Percentiles rank a stretch among this genome's conserved stretches.
Conservation (phyloP, 345 rosid species). For the Luvunga scandens region DNA sequence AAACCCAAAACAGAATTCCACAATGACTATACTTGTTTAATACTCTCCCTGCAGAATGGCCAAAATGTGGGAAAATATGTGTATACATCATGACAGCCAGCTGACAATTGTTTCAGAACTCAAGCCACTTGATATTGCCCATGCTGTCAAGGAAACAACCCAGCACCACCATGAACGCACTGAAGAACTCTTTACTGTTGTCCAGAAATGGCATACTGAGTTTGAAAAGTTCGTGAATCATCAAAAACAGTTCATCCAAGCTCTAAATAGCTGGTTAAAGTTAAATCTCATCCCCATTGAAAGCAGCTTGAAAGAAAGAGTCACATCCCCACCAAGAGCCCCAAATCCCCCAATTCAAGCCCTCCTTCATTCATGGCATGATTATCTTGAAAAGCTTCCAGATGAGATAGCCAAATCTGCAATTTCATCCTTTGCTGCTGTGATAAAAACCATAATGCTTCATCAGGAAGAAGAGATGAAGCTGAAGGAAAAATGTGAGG, state of each 20-base stretch:
- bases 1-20: slow-evolving; percentile 10
- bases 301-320: slow-evolving; percentile 60
- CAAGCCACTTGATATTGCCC: slow-evolving; percentile 56
- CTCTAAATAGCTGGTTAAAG: slow-evolving; percentile 66
- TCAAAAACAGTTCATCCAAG: slow-evolving; percentile 77
- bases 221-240: slow-evolving; percentile 66
- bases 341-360: slow-evolving; percentile 78
- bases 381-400: slow-evolving; percentile 68
- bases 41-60: slow-evolving; percentile 59
- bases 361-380: slow-evolving; percentile 70
- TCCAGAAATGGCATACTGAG: slow-evolving; percentile 69
- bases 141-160: slow-evolving; percentile 69
- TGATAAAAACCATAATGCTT: slow-evolving; percentile 54
- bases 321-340: slow-evolving; percentile 73
- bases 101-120: slow-evolving; percentile 59
- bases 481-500: slow-evolving; percentile 78
- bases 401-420: slow-evolving; percentile 88
- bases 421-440: slow-evolving; percentile 71
- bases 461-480: slow-evolving; percentile 92
- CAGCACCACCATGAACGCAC: slow-evolving; percentile 76
- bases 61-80: slow-evolving; percentile 81
- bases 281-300: slow-evolving; percentile 75
- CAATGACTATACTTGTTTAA: slow-evolving; percentile 1
- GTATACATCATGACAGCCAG: slow-evolving; percentile 67
- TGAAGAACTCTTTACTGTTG: slow-evolving; percentile 51